Conservation (phyloP, 1,139 yeast genomes). For the Candida sp. region DNA sequence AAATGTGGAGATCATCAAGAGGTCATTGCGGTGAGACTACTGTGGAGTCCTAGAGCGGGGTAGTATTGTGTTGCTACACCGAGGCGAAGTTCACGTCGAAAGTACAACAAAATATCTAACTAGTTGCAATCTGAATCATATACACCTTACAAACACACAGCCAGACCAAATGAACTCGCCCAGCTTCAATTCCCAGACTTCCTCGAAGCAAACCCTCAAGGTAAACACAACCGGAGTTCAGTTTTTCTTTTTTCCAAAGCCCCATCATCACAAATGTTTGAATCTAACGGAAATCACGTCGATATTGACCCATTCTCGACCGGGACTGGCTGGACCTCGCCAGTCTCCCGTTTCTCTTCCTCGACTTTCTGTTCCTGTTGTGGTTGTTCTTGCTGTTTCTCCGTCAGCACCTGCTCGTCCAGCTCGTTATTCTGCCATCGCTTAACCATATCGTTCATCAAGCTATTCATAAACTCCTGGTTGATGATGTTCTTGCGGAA, state of each 20-base stretch:
- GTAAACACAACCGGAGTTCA: not conserved
- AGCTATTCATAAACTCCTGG: conserved; percentile 59
- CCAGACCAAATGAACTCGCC: no score
- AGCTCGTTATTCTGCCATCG: conserved; percentile 52
- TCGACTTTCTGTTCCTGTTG: not conserved
- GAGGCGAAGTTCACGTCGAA: no score
- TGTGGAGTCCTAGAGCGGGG: no score
- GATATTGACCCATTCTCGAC: not conserved
- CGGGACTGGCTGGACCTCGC: not conserved
- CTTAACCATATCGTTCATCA: conserved; percentile 79
- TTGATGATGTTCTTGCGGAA: conserved; percentile 59
- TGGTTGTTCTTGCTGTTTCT: not conserved
- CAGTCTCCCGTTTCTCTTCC: conserved; percentile 1
- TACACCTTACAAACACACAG: no score
- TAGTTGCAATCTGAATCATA: no score
- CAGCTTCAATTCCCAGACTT: no score
- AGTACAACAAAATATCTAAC: no score
- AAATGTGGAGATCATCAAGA: no score
- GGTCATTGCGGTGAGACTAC: no score
- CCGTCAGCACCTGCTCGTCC: not conserved
- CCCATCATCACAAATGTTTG: no score
- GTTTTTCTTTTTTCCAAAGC: not conserved
- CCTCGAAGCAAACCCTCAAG: no score
- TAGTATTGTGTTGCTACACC: no score
- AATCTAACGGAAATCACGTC: not conserved